These are phyloP conservation scores for Zanthoxylum bungeanum DNA, from an alignment of 345 rosid species.

Conservation along the genomic window DNA sequence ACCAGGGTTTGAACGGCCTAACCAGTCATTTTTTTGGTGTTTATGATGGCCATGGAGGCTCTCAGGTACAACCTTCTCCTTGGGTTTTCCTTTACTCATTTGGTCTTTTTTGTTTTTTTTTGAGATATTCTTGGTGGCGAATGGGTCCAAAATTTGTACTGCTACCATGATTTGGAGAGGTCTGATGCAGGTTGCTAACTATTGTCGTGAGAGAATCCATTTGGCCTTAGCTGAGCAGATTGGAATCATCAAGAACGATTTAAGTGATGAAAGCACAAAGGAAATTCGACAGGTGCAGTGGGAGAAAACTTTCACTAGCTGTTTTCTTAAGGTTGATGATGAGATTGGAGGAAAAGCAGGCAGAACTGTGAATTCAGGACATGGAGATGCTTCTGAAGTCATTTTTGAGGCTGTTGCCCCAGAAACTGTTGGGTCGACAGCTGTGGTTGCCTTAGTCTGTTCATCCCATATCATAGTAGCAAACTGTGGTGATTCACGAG, in stretches of 20 bases:
- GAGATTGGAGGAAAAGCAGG: conserved; percentile 66
- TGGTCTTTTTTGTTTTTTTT: neutral
- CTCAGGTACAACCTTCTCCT: conserved; percentile 53
- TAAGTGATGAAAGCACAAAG: conserved; percentile 36
- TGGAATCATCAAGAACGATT: conserved; percentile 34
- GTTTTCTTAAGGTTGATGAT: conserved; percentile 76
- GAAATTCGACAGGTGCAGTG: conserved; percentile 59
- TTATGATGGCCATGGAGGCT: conserved; percentile 96
- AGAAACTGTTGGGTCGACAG: conserved; percentile 93
- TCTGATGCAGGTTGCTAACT: conserved; percentile 83
- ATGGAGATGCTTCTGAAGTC: conserved; percentile 31
- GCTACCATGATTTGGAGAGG: conserved; percentile 32
- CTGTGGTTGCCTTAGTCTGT: conserved; percentile 85
- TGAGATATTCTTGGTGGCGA: neutral
- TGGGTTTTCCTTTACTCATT: neutral
- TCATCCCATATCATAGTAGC: conserved; percentile 87
- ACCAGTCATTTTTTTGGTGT: conserved; percentile 88
- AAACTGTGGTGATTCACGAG: conserved; percentile 96
- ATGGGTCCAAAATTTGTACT: conserved; percentile 11
- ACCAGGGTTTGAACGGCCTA: conserved; percentile 61
- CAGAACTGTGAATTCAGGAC: conserved; percentile 22
- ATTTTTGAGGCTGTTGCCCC: conserved; percentile 62
- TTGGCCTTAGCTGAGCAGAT: conserved; percentile 75
- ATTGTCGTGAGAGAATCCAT: conserved; percentile 75
- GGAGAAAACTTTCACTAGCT: conserved; percentile 64